These are phyloP conservation scores for Ogataea methylovora DNA, from an alignment of 805 yeast species.

Conservation along the genomic window DNA sequence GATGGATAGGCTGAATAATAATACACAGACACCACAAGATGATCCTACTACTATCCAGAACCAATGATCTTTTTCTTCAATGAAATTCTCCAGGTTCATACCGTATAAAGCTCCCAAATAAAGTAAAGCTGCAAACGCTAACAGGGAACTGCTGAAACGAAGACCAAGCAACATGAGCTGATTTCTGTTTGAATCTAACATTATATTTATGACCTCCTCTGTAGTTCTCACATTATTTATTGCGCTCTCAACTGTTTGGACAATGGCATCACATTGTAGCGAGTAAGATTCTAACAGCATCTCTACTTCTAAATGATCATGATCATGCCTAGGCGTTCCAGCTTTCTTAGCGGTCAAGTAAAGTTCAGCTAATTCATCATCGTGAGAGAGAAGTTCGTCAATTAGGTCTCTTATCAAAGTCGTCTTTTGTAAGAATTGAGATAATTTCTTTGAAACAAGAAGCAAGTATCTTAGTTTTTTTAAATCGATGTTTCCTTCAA, in stretches of 20 bases:
- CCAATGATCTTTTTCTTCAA: constrained; percentile 76
- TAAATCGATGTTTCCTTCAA: constrained; percentile 78
- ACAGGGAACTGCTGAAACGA: constrained; percentile 72
- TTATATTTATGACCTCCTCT: constrained; percentile 90
- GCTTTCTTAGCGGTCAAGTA: constrained; percentile 57
- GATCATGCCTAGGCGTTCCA: constrained; percentile 40
- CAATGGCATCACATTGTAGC: constrained; percentile 87
- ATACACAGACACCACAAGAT: constrained; percentile 29
- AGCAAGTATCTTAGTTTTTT: constrained; percentile 70
- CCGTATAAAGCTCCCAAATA: constrained; percentile 87
- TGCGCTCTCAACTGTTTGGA: constrained; percentile 75
- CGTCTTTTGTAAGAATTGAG: constrained; percentile 80
- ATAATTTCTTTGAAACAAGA: constrained; percentile 76
- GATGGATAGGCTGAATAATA: constrained; percentile 47
- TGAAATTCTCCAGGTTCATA: constrained; percentile 89
- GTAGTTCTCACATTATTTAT: constrained; percentile 83
- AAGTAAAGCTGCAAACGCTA: constrained; percentile 75
- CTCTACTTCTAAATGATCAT: constrained; percentile 83
- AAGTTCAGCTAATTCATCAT: constrained; percentile 77
- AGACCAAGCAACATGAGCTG: constrained; percentile 85
- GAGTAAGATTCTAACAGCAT: constrained; percentile 85
- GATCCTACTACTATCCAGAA: constrained; percentile 45
- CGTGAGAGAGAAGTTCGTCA: constrained; percentile 80
- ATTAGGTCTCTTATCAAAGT: constrained; percentile 73
- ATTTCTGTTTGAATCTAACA: constrained; percentile 89